Conservation (phyloP, 164 flowering plant species). For the Magnolia kwangsiensis region DNA sequence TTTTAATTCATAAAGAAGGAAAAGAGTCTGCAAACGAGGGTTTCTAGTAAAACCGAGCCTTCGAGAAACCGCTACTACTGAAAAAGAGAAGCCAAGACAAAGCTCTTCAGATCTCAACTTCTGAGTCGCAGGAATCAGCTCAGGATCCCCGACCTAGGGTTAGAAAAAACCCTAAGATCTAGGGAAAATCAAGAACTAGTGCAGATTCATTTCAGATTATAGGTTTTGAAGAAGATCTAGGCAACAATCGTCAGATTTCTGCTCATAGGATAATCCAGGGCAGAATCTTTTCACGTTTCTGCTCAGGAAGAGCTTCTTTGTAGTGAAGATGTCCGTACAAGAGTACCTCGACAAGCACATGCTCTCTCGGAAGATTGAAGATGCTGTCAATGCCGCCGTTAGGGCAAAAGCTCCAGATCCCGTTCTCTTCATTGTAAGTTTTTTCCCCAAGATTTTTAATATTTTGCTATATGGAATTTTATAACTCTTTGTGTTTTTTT, state of each 20-base stretch:
- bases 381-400: slow-evolving; percentile 99
- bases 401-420: slow-evolving; percentile 93
- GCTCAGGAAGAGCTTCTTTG: neutral
- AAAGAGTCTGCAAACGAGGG: too few species aligned
- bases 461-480: neutral
- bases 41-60: neutral
- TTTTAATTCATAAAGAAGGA: too few species aligned
- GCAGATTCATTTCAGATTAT: neutral
- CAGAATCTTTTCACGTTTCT: neutral
- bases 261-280: neutral
- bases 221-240: neutral
- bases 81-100: too few species aligned
- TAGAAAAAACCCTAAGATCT: neutral
- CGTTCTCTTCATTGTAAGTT: slow-evolving; percentile 80
- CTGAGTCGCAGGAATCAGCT: neutral
- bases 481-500: slow-evolving; percentile 2
- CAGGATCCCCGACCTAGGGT: neutral
- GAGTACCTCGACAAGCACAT: slow-evolving; percentile 89
- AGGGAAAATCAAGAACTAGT: neutral
- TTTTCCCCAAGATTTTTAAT: neutral
- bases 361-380: slow-evolving; percentile 96
- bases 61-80: neutral
- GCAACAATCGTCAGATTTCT: neutral
- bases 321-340: slow-evolving; percentile 81
- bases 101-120: too few species aligned